Evolutionary conservation across 1,284 basidiomycete genomes (phyloP), one percentile per base, ranked within the genome.

Genomic region (Ustilago cynodontis): DNA sequence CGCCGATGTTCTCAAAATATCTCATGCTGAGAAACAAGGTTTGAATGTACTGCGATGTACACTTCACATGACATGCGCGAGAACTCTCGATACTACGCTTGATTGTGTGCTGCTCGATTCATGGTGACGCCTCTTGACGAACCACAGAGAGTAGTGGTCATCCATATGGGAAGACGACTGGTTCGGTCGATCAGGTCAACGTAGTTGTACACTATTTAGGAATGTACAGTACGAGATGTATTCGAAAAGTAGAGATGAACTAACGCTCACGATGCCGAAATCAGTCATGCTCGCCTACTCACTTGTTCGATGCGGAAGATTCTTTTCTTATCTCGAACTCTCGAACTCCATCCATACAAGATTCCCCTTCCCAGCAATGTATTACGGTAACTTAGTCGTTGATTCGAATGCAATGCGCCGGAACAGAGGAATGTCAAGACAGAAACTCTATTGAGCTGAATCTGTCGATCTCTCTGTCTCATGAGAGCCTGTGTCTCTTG

Each of bases 291-390:
- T 37, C 35, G 35, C 14, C 35, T 9, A 37, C 7, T 37, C 14
- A 43, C 29, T 5, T 28, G 13, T 58, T 49, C 45, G 29, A 58
- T 58, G 56, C 43, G 56, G 43, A 58, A 58, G 56, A 35, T 49
- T 49, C 41, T 58, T 22, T 47, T 31, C 18, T 45, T 57, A 33
- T 33, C 20, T 24, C 11, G 2, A 49, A 41, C 16, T 16, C 4
- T 33, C 51, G 51, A 33, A 2, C n/a, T n/a, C n/a, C n/a, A n/a
- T n/a, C n/a, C n/a, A n/a, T n/a, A 45, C 13, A 22, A 45, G 49
- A 28, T 24, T 4, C 28, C 8, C 49, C 49, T 10, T 8, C 5
- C 31, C 31, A 33, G 5, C 11, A 5, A 11, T 11, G 11, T 33
- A 11, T 33, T 33, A 33, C 31, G 31, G 31, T 33, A n/a, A n/a